Conservation (phyloP, 2,329 filamentous ascomycete genomes). For the Sclerotinia spermophila region DNA sequence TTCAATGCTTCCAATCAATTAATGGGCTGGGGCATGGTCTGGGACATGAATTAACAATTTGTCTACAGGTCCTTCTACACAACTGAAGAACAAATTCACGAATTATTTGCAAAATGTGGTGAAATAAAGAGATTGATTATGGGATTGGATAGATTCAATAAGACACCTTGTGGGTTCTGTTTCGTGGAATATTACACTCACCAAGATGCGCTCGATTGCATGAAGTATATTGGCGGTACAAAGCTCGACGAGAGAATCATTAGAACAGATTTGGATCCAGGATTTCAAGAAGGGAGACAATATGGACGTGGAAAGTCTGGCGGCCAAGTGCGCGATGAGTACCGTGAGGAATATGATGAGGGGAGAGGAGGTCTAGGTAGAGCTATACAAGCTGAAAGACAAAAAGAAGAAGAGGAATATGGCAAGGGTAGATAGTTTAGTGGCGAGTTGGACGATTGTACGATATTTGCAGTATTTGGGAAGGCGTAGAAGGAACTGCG, state of each 20-base stretch:
- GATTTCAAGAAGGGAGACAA: slow-evolving; percentile 92
- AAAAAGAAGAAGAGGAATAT: slow-evolving; percentile 57
- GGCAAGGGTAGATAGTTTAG: slow-evolving; percentile 49
- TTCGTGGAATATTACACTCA: slow-evolving; percentile 99
- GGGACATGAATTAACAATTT: slow-evolving; percentile 4
- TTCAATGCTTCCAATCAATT: neutral
- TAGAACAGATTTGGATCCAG: slow-evolving; percentile 89
- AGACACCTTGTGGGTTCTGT: slow-evolving; percentile 98
- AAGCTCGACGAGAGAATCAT: slow-evolving; percentile 98
- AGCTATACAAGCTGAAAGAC: slow-evolving; percentile 63
- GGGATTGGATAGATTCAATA: slow-evolving; percentile 94
- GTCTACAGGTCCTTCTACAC: slow-evolving; percentile 82
- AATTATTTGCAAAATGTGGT: slow-evolving; percentile 92
- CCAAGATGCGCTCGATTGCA: slow-evolving; percentile 92
- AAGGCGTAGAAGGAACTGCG: slow-evolving; percentile 16
- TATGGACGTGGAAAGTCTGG: slow-evolving; percentile 95
- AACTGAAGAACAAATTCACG: slow-evolving; percentile 97
- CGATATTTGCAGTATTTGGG: neutral
- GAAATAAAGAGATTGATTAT: slow-evolving; percentile 98
- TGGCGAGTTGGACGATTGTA: slow-evolving; percentile 22
- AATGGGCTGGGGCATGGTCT: neutral
- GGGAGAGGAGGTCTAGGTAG: slow-evolving; percentile 86
- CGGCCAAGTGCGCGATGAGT: slow-evolving; percentile 96
- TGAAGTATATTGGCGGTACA: slow-evolving; percentile 98
- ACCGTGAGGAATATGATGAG: slow-evolving; percentile 94